A percentile compares a stretch with the other conserved stretches of the same genome.
These are phyloP conservation scores for Calocybe gangraenosa DNA, from an alignment of 768 basidiomycete genomes.

Conservation along the genomic window DNA sequence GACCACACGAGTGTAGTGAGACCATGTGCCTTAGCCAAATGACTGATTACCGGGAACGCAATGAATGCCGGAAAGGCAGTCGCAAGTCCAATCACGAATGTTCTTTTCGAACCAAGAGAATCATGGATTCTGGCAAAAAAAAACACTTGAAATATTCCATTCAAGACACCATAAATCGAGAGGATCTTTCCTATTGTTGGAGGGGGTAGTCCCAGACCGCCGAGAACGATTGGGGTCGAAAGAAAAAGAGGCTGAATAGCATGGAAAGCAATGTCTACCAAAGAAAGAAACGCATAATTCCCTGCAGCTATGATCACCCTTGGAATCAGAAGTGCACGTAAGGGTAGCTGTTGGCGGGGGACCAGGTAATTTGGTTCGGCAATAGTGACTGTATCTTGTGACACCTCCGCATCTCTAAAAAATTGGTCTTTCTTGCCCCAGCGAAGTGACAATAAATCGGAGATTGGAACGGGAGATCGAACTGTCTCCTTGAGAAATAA, in stretches of 20 bases:
- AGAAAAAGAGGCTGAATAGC: slow-evolving; percentile 66
- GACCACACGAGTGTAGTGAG: slow-evolving; percentile 43
- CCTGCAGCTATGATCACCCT: slow-evolving; percentile 54
- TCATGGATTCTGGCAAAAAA: slow-evolving; percentile 64
- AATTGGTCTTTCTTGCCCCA: slow-evolving; percentile 8
- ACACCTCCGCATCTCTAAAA: neutral
- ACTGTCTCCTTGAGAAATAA: slow-evolving; percentile 54
- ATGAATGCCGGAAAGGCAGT: slow-evolving; percentile 48
- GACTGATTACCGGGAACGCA: slow-evolving; percentile 58
- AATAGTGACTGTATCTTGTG: neutral
- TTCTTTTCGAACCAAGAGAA: slow-evolving; percentile 54
- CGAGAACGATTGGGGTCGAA: slow-evolving; percentile 59
- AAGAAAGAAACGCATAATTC: slow-evolving; percentile 61
- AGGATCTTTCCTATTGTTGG: slow-evolving; percentile 60
- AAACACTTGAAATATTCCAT: slow-evolving; percentile 62
- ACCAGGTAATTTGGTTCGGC: slow-evolving; percentile 3
- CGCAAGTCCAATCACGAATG: slow-evolving; percentile 49
- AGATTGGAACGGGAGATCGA: slow-evolving; percentile 20
- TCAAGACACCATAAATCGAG: slow-evolving; percentile 54
- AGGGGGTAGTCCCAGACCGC: slow-evolving; percentile 65
- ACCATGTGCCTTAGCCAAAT: slow-evolving; percentile 47
- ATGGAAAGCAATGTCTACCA: slow-evolving; percentile 61
- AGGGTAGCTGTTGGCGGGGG: slow-evolving; percentile 34
- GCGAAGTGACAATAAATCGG: slow-evolving; percentile 19
- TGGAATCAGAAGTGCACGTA: slow-evolving; percentile 45